Percentiles rank a stretch among this genome's conserved stretches.
Conservation (phyloP, 352 stramenopile species). For the Blastocystis sp. region DNA sequence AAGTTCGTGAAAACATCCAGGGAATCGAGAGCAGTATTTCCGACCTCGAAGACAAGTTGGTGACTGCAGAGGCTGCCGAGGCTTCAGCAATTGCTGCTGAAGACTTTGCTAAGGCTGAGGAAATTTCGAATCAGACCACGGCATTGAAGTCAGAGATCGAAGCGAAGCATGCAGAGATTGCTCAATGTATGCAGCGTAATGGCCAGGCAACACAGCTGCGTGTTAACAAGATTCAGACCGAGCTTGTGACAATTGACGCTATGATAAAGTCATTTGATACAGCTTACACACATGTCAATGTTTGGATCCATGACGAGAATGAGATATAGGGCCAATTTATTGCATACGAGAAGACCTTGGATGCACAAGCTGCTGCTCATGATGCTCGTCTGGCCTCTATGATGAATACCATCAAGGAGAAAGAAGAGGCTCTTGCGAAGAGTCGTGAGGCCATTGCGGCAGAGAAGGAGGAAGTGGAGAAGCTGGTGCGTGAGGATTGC, state of each 20-base stretch:
- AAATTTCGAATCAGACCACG: conserved; percentile 14
- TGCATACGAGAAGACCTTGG: conserved; percentile 2
- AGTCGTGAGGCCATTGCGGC: conserved; percentile 14
- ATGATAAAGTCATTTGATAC: conserved; percentile 51
- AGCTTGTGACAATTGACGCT: conserved; percentile 58
- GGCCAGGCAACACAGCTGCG: conserved; percentile 44
- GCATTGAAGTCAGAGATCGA: conserved; percentile 36
- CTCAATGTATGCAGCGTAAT: conserved; percentile 11
- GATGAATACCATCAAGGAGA: conserved; percentile 18
- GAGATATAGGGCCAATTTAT: neutral
- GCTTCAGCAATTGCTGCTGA: conserved; percentile 16
- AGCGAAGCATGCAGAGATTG: conserved; percentile 34
- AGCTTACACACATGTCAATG: conserved; percentile 47
- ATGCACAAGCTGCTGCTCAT: conserved; percentile 5
- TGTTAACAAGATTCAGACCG: conserved; percentile 64
- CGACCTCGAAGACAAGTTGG: conserved; percentile 32
- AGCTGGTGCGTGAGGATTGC: conserved; percentile 36
- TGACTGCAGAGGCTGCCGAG: conserved; percentile 16
- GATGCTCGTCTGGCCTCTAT: conserved; percentile 48
- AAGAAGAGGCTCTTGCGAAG: conserved; percentile 3
- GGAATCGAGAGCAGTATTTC: neutral
- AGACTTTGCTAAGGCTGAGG: conserved; percentile 62
- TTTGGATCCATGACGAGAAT: neutral
- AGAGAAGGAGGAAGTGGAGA: conserved; percentile 61
- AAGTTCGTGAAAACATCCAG: conserved; percentile 43